Percentiles rank a stretch among this genome's conserved stretches.
These are phyloP conservation scores for Capsicum chinense DNA, from an alignment of 257 asterid species.

Conservation along the genomic window DNA sequence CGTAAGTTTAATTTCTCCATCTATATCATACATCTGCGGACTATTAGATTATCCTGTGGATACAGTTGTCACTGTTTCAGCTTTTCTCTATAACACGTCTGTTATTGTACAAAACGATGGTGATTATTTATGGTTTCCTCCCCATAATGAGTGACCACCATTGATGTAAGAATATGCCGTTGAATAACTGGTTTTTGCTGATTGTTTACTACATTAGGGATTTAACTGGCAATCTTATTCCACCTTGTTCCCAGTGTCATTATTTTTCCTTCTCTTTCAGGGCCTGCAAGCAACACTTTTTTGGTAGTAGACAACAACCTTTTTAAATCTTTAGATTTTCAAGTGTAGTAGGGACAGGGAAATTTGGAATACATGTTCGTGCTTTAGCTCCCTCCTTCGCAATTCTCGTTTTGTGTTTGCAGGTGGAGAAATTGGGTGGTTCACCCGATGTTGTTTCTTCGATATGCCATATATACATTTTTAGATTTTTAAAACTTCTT, in stretches of 20 bases:
- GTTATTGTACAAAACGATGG: conserved; percentile 1
- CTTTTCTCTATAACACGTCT: neutral
- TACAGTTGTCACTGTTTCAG: neutral
- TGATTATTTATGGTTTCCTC: conserved; percentile 24
- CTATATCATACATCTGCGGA: neutral
- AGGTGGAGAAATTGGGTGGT: neutral
- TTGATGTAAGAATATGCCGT: neutral
- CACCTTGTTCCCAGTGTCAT: neutral
- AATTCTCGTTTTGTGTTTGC: neutral
- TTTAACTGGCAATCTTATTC: neutral
- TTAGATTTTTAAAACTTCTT: neutral
- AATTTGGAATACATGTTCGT: neutral
- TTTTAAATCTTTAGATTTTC: neutral
- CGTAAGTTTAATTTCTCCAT: conserved; percentile 56
- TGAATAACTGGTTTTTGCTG: neutral
- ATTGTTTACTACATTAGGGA: neutral
- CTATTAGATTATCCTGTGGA: neutral
- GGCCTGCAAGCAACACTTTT: neutral
- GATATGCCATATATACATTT: too few relatives aligned
- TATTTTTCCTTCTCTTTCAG: neutral
- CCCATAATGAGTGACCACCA: neutral
- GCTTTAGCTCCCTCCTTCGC: neutral
- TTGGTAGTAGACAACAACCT: neutral
- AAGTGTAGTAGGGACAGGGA: neutral
- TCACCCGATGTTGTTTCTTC: neutral